These are phyloP conservation scores for Cardiospermum halicacabum DNA, from an alignment of 345 rosid species.

Conservation along the genomic window DNA sequence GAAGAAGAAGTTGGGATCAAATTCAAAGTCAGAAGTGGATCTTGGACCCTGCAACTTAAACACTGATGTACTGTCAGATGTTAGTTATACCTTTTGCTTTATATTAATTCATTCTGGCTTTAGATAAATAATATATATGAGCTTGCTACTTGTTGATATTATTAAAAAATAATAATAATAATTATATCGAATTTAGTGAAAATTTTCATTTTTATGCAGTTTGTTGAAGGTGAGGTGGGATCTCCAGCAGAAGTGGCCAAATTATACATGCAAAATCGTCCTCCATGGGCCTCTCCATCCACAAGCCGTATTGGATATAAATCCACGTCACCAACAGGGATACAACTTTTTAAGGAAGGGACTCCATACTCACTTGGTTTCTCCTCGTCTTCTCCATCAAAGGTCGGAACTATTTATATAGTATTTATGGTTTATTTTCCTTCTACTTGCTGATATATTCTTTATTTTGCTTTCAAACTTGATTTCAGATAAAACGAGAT, in stretches of 20 bases:
- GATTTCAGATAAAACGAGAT: slow-evolving; percentile 52
- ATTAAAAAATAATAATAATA: neutral
- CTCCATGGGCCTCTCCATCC: slow-evolving; percentile 73
- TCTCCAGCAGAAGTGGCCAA: slow-evolving; percentile 84
- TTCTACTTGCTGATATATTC: slow-evolving; percentile 4
- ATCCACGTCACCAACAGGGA: slow-evolving; percentile 42
- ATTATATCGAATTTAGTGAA: neutral
- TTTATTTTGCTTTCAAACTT: slow-evolving; percentile 18
- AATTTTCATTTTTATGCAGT: slow-evolving; percentile 30
- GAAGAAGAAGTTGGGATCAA: slow-evolving; percentile 66
- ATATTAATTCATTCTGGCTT: neutral
- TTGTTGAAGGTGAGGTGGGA: slow-evolving; percentile 46
- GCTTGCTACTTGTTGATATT: neutral
- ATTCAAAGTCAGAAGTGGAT: slow-evolving; percentile 44
- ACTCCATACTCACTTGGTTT: slow-evolving; percentile 40
- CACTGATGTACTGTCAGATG: slow-evolving; percentile 31
- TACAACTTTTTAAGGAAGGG: slow-evolving; percentile 47
- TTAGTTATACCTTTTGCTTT: slow-evolving; percentile 28
- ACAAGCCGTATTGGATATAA: slow-evolving; percentile 27
- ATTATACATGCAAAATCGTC: slow-evolving; percentile 68
- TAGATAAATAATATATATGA: slow-evolving; percentile 5
- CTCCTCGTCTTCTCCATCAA: slow-evolving; percentile 39
- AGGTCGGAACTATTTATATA: no score
- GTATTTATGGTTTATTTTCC: neutral
- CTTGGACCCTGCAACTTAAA: slow-evolving; percentile 29